phyloP scores from a whole-genome alignment of 1,284 basidiomycete genomes.

The Fomitopsis schrenkii region DNA sequence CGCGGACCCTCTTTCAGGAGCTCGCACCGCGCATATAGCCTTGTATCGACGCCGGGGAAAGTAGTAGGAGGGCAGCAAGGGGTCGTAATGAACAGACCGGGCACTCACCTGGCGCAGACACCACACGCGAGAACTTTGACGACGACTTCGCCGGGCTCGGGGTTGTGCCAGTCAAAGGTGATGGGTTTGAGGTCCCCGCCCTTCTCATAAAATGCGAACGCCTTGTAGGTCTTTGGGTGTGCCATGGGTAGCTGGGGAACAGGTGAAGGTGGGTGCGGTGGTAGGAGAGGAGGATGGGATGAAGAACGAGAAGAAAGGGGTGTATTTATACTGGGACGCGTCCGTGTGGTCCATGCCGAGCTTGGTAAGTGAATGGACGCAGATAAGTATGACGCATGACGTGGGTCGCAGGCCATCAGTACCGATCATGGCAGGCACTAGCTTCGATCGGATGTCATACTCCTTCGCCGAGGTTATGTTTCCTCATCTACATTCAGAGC shows the following conservation, averaged over 20 bases:
- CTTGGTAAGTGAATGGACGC: background rate
- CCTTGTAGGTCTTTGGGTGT: constrained; percentile 20
- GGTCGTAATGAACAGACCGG: background rate
- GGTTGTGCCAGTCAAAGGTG: constrained; percentile 21
- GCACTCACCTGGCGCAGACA: constrained; percentile 21
- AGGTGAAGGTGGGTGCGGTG: background rate
- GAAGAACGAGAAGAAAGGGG: background rate
- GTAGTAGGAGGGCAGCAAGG: background rate
- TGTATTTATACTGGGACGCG: background rate
- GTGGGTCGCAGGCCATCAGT: too few species aligned
- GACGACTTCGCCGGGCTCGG: constrained; percentile 20
- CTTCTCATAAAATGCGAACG: constrained; percentile 21
- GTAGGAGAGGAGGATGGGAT: background rate
- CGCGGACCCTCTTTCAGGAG: too few species aligned
- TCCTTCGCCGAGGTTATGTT: too few species aligned
- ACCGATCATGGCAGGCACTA: too few species aligned
- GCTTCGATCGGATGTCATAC: too few species aligned
- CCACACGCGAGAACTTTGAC: constrained; percentile 26
- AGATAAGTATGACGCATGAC: too few species aligned
- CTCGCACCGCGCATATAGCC: too few species aligned
- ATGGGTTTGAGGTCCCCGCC: constrained; percentile 18
- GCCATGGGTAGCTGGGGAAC: background rate
- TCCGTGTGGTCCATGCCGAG: background rate
- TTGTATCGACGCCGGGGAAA: background rate
- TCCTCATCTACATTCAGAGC: too few species aligned